Base-by-base conservation (phyloP, 108 stramenopile genomes). In the Pseudonitzschia delicatissima region DNA sequence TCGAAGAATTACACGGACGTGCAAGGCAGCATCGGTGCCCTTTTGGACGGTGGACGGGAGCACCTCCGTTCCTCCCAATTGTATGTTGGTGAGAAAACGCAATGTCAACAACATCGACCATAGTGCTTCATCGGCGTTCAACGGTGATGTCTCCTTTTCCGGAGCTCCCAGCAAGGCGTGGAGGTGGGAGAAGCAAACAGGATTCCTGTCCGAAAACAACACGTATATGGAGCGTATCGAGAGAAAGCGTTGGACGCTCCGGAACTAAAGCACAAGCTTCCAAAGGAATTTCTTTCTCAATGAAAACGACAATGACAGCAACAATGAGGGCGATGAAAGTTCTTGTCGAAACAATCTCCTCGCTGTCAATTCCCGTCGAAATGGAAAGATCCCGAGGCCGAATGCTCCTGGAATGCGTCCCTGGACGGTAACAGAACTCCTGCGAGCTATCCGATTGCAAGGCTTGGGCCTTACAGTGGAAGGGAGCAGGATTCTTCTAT, bases 131-230 rank as follows among this genome's bases (percentile, higher is more conserved):
- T 7, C 26, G 12, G 26, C 23, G 9, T 27, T 31, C 7, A 29
- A 33, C 3, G 67, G 47, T 29, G 53, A 60, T 35, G 47, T 74
- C 0, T 39, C 23, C 28, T 86, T 50, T 52, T 39, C 65, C 12
- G 74, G 75, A 8, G 70, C 78, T 4, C 85, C 85, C 6, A 40
- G 53, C 45, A 86, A 86, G 52, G 85, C 85, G 26, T 86, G 82
- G 77, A 40, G 51, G 49, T 86, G 85, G 85, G 69, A 77, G 44
- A 77, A 76, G 15, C 40, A 67, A 60, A 83, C 82, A 1, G 74
- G 77, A 9, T 25, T n/a, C n/a, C 67, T 25, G 21, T 60, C 31
- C 62, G 82, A 39, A 53, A 59, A 39, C 21, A 36, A 6, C 82
- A 86, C 17, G 71, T 86, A 8, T 49, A 60, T 42, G 62, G 62